A percentile compares a stretch with the other conserved stretches of the same genome.
phyloP scores from a whole-genome alignment of 192 early-diverging fungal genomes.

The Gryganskiella cystojenkinii region DNA sequence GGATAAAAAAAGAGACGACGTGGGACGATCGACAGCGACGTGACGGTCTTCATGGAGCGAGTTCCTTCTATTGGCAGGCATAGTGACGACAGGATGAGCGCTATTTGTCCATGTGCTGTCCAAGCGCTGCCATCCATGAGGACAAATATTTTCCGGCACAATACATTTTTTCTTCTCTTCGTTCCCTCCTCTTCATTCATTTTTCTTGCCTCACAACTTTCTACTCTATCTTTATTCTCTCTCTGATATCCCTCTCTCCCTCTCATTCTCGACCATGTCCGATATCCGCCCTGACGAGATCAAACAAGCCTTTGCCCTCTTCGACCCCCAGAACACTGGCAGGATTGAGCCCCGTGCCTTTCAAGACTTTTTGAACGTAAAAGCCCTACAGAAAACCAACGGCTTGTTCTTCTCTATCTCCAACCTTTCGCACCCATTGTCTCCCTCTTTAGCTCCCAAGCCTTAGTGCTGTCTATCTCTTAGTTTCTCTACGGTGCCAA shows the following conservation, averaged over 20 bases:
- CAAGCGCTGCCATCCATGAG: too few species aligned
- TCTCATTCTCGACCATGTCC: constrained; percentile 14
- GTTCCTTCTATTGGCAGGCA: too few species aligned
- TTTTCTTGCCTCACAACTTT: not conserved
- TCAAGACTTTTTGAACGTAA: constrained; percentile 24
- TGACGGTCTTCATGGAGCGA: too few species aligned
- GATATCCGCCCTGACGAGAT: constrained; percentile 34
- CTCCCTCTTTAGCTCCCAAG: not conserved
- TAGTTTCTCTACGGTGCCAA: not conserved
- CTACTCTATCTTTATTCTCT: not conserved
- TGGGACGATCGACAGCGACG: too few species aligned
- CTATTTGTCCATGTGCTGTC: too few species aligned
- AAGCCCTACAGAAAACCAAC: too few species aligned
- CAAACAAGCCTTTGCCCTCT: constrained; percentile 45
- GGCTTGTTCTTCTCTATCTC: not conserved
- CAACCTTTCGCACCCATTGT: too few species aligned
- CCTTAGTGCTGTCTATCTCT: not conserved
- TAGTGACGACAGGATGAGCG: too few species aligned
- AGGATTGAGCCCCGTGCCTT: constrained; percentile 33
- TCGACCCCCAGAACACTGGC: constrained; percentile 37
- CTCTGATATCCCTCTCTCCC: not conserved
- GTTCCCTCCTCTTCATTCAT: not conserved
- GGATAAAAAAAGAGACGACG: too few species aligned
- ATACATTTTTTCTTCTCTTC: constrained; percentile 4
- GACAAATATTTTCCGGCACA: too few species aligned